These are phyloP conservation scores for Auricularia heimuer DNA, from an alignment of 768 basidiomycete species.

Conservation along the genomic window DNA sequence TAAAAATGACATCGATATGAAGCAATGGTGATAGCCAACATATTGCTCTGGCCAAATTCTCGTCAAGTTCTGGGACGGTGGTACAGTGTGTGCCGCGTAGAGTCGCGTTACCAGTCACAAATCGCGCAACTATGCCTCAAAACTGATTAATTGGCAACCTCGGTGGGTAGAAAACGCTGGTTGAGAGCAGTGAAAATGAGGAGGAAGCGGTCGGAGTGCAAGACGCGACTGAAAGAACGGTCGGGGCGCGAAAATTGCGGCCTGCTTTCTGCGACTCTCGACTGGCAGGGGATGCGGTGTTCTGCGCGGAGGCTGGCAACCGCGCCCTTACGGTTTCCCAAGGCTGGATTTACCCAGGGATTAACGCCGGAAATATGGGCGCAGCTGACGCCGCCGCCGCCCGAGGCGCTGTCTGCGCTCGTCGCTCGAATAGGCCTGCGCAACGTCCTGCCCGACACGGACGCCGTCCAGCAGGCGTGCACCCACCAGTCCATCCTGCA, in stretches of 20 bases:
- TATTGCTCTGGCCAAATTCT: too few species aligned
- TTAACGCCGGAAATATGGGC: constrained; percentile 51
- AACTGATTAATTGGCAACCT: too few species aligned
- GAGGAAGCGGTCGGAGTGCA: too few species aligned
- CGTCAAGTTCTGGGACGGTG: too few species aligned
- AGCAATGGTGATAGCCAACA: too few species aligned
- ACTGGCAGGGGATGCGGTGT: not conserved
- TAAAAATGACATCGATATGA: too few species aligned
- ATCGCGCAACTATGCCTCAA: too few species aligned
- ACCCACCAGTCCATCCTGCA: constrained; percentile 64
- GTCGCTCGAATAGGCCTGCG: constrained; percentile 67
- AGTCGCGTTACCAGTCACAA: too few species aligned
- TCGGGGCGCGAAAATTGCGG: not conserved
- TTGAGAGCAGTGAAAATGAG: too few species aligned
- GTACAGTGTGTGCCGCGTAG: too few species aligned
- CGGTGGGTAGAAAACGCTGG: too few species aligned
- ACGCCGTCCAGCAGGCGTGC: constrained; percentile 60
- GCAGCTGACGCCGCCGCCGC: constrained; percentile 57
- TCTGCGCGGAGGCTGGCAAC: not conserved
- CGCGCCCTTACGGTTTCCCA: not conserved
- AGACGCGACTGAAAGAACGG: not conserved
- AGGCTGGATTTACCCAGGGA: not conserved
- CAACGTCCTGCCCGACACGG: constrained; percentile 41
- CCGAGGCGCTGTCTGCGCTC: constrained; percentile 64
- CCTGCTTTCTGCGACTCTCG: not conserved